A percentile compares a stretch with the other conserved stretches of the same genome.
Evolutionary conservation across 1,284 basidiomycete species (phyloP).

Genomic region (Cutaneotrichosporon spelunceum): DNA sequence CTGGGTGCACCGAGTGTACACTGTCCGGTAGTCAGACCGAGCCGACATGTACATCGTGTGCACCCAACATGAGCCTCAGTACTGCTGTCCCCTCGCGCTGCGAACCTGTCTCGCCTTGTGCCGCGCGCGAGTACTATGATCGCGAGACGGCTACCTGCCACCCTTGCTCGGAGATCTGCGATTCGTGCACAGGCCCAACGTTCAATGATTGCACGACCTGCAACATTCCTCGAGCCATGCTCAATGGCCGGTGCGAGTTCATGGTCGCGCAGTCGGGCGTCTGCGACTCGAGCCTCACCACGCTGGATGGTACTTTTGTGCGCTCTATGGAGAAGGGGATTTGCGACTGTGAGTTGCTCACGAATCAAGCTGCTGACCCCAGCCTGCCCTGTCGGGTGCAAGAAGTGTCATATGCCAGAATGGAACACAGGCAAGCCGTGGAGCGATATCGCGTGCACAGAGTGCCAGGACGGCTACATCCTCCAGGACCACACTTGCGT

Average conservation of each 20-base stretch:
- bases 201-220: constrained; percentile 46
- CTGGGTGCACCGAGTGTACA: constrained; percentile 45
- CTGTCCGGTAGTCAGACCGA: constrained; percentile 29
- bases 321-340: constrained; percentile 42
- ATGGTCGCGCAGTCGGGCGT: constrained; percentile 44
- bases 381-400: constrained; percentile 52
- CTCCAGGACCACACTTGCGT: constrained; percentile 46
- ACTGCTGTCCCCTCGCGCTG: constrained; percentile 39
- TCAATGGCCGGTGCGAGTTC: constrained; percentile 47
- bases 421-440: constrained; percentile 39
- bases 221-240: constrained; percentile 34
- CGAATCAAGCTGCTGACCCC: constrained; percentile 2
- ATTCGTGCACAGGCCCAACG: constrained; percentile 41
- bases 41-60: constrained; percentile 38
- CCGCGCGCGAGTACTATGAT: constrained; percentile 43
- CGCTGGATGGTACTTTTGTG: constrained; percentile 41
- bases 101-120: constrained; percentile 33
- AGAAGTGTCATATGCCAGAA: constrained; percentile 44
- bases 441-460: constrained; percentile 37
- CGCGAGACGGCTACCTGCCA: constrained; percentile 29
- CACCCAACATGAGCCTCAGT: constrained; percentile 27
- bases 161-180: constrained; percentile 25
- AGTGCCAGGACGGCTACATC: constrained; percentile 52
- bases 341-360: constrained; percentile 48
- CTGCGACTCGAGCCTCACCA: constrained; percentile 43